Base-by-base conservation (phyloP, 2,329 filamentous ascomycete genomes). In the Fusarium illudens region DNA sequence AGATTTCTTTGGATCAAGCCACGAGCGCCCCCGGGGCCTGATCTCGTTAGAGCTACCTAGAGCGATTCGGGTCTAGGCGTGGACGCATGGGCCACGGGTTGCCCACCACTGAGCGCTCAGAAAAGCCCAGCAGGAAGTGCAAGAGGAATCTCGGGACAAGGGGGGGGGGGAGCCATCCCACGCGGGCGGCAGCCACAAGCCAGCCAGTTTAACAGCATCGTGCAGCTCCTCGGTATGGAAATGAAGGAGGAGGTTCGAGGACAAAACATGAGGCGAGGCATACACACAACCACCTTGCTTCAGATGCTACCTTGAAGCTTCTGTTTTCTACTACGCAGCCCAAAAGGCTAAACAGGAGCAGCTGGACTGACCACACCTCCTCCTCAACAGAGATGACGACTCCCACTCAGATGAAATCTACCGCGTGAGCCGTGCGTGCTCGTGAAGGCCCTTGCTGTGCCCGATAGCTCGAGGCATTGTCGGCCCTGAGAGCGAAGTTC, bases 131-230 rank as follows among this genome's bases (percentile, higher is more conserved):
- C 27, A 57, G 22, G 42, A 49, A 36, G 13, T 42, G 48, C 58
- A 60, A 55, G 37, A 55, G 37, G 22, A 49, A 64, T 56, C 50
- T 67, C 46, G 48, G 39, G 59, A 57, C 64, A 52, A 49, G 50
- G 50, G 55, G 53, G n/a, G n/a, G n/a, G n/a, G n/a, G n/a, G n/a
- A n/a, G n/a, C n/a, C 55, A 58, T 58, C 56, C 56, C 65, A 62
- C 65, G 60, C 51, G 27, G 34, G 55, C 22, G 19, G 48, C 48
- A 51, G 48, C 48, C 48, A 51, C 48, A 34, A 19, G 25, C 39
- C 36, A 22, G 39, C 15, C 34, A 39, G 25, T 36, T 13, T n/a
- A 25, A 39, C 20, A 37, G 22, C 29, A 22, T 33, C 29, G 11
- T 20, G 25, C n/a, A 48, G 29, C 17, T 37, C 20, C 50, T 52